Evolutionary conservation across 208 protist genomes (phyloP), one percentile per base, ranked within the genome.

Genomic region (Acanthamoeba castellanii): DNA sequence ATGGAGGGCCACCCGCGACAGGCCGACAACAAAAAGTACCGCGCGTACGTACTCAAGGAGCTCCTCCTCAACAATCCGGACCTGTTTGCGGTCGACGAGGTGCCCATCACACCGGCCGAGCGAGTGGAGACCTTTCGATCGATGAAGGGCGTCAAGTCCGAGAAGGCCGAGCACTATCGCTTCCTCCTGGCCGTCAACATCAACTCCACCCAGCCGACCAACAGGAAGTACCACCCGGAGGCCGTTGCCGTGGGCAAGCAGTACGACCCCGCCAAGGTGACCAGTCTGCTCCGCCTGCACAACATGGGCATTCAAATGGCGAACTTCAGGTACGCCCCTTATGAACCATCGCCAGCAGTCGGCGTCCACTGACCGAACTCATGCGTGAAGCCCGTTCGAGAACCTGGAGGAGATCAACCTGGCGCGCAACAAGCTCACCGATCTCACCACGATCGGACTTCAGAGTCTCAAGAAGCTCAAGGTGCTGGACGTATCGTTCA

Each of bases 1-100:
- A 57, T 32, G 87, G 61, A 37, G 8, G 87, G 45, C 34, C 87
- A 92, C 61, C 87, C 87, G 13, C 66, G 87, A 18, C 87, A 92
- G 57, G 61, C 87, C 87, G 64, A 92, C 61, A 92, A 92, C 64
- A 92, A 92, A 42, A 92, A 92, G 66, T 92, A 94, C 90, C 90
- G 90, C 72, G 45, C 64, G 8, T 59, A 16, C 4, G 90, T 94
- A 6, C 47, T 94, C 52, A 84, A 94, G 68, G 70, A 59, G 50
- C 70, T 94, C 9, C 70, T 94, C 27, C 34, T 78, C n/a, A 81
- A 92, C 61, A 92, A 94, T 47, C 47, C 47, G 50, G 64, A 68
- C n/a, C 68, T 94, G 45, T 59, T 78, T 22, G n/a, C 52, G 8
- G 47, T 94, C 30, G 90, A 94, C n/a, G 72, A 84, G 42, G 81